Evolutionary conservation across 306 rosid species (phyloP).

Genomic region (Vigna mungo): DNA sequence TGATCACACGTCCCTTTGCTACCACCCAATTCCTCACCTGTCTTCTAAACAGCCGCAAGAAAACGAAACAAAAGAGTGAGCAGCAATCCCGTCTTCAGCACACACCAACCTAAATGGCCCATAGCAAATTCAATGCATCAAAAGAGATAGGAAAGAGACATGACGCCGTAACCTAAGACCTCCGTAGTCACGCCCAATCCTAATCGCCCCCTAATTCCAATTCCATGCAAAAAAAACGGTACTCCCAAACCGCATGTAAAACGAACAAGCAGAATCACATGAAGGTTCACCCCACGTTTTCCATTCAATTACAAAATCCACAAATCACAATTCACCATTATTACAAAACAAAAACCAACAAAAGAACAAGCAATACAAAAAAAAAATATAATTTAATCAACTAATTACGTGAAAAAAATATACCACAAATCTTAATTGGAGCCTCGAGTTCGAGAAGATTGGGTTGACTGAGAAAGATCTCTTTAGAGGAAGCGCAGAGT

Average conservation of each 20-base stretch:
- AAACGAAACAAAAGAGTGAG: neutral
- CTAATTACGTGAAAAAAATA: neutral
- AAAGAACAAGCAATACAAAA: neutral
- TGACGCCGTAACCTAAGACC: constrained; percentile 16
- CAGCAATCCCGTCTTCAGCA: neutral
- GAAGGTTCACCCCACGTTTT: neutral
- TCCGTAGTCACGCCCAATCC: neutral
- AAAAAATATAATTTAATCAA: neutral
- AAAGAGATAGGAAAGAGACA: neutral
- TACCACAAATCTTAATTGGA: constrained; percentile 87
- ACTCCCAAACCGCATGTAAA: neutral
- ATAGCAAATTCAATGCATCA: constrained; percentile 2
- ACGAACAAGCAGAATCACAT: neutral
- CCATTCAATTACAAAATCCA: constrained; percentile 20
- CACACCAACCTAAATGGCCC: neutral
- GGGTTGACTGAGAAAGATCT: constrained; percentile 85
- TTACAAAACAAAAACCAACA: neutral
- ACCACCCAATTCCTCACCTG: neutral
- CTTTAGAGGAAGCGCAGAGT: constrained; percentile 66
- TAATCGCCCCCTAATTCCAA: neutral
- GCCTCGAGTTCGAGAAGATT: constrained; percentile 92
- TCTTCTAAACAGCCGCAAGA: neutral
- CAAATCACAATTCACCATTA: constrained; percentile 17
- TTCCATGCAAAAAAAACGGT: neutral
- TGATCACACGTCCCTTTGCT: neutral